Base-by-base conservation (phyloP, 2,329 filamentous ascomycete species). In the Scedosporium apiospermum region DNA sequence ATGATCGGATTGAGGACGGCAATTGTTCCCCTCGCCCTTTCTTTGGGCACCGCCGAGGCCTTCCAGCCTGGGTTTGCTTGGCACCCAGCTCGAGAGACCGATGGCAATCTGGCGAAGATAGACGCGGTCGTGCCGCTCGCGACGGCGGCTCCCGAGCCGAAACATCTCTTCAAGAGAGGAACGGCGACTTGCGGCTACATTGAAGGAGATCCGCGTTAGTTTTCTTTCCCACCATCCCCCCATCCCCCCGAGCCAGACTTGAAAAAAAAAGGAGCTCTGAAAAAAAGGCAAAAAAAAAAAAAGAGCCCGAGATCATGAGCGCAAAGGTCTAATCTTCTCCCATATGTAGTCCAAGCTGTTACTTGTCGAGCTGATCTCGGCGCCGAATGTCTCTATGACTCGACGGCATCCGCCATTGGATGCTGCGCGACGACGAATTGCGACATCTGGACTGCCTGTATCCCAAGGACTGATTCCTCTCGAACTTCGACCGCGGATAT, bases 381-480 rank as follows among this genome's bases (percentile, higher is more conserved):
- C 34, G 27, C 60, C n/a, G 60, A 61, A 44, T 61, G 60, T 57
- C 46, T 61, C 10, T 55, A 55, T 12, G 60, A 61, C 12, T 18
- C 26, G 3, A 23, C 2, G n/a, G 60, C 60, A 18, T 55, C 46
- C 9, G 60, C 60, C 7, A 38, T 61, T 10, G 60, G 60, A 34
- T 61, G 60, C 49, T 61, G 60, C 60, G 60, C 60, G 60, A 61
- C 60, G 18, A 42, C 26, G 2, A 57, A n/a, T 49, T 61, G 60
- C 38, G 26, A 57, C 34, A 61, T 61, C 49, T 61, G 60, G 60
- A 61, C 60, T 10, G 60, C 60, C 34, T 61, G 60, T 21, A n/a
- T 61, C 21, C 27, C 51, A 18, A 10, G 16, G 27, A 61, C 60
- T 18, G 46, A 46, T 10, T 61, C 60, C 16, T 46, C 41, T 30